These are phyloP conservation scores for Talinum fruticosum DNA, from an alignment of 148 eudicot genomes.

Conservation along the genomic window DNA sequence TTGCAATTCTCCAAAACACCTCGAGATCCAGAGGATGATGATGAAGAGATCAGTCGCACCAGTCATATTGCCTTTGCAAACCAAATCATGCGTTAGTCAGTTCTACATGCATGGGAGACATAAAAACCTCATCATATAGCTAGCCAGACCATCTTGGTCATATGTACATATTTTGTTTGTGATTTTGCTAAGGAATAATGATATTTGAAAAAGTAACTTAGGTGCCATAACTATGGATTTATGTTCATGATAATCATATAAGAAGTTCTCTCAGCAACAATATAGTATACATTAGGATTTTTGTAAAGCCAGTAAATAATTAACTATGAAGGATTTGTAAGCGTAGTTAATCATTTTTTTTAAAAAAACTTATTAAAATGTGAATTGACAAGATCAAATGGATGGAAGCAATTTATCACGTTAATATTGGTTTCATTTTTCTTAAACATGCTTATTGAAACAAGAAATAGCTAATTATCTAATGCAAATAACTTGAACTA, in stretches of 20 bases:
- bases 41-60: slow-evolving; percentile 49
- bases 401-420: too few relatives aligned
- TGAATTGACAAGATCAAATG: too few relatives aligned
- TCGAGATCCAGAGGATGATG: slow-evolving; percentile 49
- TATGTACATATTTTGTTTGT: not conserved
- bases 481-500: too few relatives aligned
- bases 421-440: too few relatives aligned
- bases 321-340: too few relatives aligned
- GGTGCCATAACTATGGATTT: not conserved
- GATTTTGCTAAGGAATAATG: not conserved
- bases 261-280: not conserved
- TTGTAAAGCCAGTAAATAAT: too few relatives aligned
- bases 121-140: not conserved
- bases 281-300: too few relatives aligned
- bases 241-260: not conserved
- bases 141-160: not conserved
- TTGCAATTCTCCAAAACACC: slow-evolving; percentile 29
- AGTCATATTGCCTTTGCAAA: slow-evolving; percentile 45
- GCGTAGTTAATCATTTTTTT: too few relatives aligned
- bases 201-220: not conserved
- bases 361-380: too few relatives aligned
- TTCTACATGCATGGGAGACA: not conserved
- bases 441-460: too few relatives aligned
- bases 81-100: slow-evolving; percentile 34
- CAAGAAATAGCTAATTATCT: too few relatives aligned